Evolutionary conservation across 2,329 filamentous ascomycete species (phyloP), one percentile per base, ranked within the genome.

Genomic region (Zelopaecilomyces penicillatus): DNA sequence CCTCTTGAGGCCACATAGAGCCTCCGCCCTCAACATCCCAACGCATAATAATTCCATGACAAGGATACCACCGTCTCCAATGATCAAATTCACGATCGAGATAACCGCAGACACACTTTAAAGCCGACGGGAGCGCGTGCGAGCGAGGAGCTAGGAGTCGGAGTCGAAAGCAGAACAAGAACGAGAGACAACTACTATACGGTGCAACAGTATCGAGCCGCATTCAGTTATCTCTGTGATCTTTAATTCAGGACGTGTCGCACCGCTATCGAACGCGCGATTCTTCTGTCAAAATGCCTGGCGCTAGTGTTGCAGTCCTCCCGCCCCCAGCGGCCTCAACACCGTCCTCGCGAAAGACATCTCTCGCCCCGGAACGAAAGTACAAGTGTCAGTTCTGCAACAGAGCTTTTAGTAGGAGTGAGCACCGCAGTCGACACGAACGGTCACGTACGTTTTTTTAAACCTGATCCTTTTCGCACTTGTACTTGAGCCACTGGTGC

Each of bases 381-480:
- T 98, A 98, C 81, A 96, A 97, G 68, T 98, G 93, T 73, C 89
- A 95, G 75, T 97, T 95, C 69, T 97, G 93, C 74, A 90, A 90
- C 70, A 80, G 93, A 67, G 93, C 93, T 52, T 98, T 98, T 67
- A 96, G 90, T 72, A 79, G 93, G 66, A 95, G 89, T 67, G 93
- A 98, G 69, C 93, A 98, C 68, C 82, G 93, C 58, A 96, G 89
- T 70, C 80, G 93, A 68, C 93, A 98, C 69, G 93, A 98, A 71
- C 80, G 93, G 71, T 95, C 89, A 65, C 93, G 93, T 97, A 93
- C 76, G 91, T 91, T 37, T 52, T 44, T 50, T 44, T 44, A 34
- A 47, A 37, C 38, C 42, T 19, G 19, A 19, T 34, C 43, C 34
- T 42, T 37, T 50, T 50, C 30, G 39, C 37, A 19, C 19, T 19